Percentiles rank a stretch among this genome's conserved stretches.
Evolutionary conservation across 495 filamentous ascomycete species (phyloP).

Genomic region (Penicillium arizonense): DNA sequence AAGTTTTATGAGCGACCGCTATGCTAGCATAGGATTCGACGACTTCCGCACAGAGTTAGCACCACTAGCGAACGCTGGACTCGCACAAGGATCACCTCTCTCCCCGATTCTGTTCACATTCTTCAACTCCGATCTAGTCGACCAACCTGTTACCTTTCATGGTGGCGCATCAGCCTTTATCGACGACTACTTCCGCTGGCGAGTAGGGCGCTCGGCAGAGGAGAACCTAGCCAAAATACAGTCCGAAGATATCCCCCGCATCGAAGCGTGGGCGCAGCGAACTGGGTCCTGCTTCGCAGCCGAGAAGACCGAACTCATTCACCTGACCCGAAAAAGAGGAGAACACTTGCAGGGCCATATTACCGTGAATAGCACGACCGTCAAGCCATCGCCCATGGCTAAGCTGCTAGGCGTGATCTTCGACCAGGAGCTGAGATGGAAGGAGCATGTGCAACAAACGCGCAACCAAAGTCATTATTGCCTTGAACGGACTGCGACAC

Average conservation of each 20-base stretch:
- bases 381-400: too few species aligned
- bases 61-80: conserved; percentile 18
- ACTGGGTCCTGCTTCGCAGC: conserved; percentile 16
- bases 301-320: conserved; percentile 28
- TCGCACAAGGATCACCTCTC: conserved; percentile 26
- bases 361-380: too few species aligned
- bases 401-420: too few species aligned
- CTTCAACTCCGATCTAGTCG: conserved; percentile 25
- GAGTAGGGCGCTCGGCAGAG: conserved; percentile 14
- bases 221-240: conserved; percentile 18
- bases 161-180: conserved; percentile 23
- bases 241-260: conserved; percentile 10
- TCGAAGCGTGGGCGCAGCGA: conserved; percentile 10
- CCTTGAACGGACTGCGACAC: conserved; percentile 10
- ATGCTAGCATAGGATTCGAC: conserved; percentile 23
- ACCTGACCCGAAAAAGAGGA: conserved; percentile 17
- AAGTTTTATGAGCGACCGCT: conserved; percentile 23
- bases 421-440: too few species aligned
- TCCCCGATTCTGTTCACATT: conserved; percentile 27
- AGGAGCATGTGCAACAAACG: conserved; percentile 20
- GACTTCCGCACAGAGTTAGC: conserved; percentile 15
- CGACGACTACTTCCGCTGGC: conserved; percentile 24
- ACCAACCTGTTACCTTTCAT: conserved; percentile 16
- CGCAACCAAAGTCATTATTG: conserved; percentile 17
- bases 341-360: neutral